A percentile compares a stretch with the other conserved stretches of the same genome.
Evolutionary conservation across 1,284 basidiomycete species (phyloP).

Genomic region (Cystobasidiaceae sp.): DNA sequence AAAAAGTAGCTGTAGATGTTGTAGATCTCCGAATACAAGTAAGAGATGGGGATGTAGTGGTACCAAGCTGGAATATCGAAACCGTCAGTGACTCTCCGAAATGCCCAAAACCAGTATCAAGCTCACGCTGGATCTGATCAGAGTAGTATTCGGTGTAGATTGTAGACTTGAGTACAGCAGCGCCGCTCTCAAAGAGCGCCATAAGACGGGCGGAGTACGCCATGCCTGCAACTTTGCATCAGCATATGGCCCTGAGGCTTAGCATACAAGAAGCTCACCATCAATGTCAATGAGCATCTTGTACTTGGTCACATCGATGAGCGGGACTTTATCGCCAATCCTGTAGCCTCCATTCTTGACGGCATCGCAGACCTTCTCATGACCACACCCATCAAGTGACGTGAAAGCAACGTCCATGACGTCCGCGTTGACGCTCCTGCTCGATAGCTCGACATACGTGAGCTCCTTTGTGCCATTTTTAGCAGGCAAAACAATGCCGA

Average conservation of each 20-base stretch:
- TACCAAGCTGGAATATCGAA: conserved; percentile 56
- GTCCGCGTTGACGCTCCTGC: conserved; percentile 59
- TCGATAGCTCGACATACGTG: conserved; percentile 3
- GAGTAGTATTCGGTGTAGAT: conserved; percentile 77
- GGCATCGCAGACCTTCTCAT: conserved; percentile 27
- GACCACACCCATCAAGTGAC: conserved; percentile 28
- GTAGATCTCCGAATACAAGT: conserved; percentile 80
- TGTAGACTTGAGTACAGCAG: conserved; percentile 79
- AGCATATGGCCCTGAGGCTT: conserved; percentile 44
- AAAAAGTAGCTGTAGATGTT: conserved; percentile 54
- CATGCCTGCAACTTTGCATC: conserved; percentile 84
- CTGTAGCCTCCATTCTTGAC: conserved; percentile 19
- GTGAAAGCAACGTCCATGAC: conserved; percentile 78
- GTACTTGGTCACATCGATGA: conserved; percentile 80
- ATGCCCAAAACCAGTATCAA: conserved; percentile 24
- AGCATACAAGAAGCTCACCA: conserved; percentile 52
- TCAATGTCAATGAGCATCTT: conserved; percentile 79
- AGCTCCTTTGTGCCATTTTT: neutral
- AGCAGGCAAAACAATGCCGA: conserved; percentile 7
- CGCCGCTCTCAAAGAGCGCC: conserved; percentile 76
- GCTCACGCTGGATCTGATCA: conserved; percentile 52
- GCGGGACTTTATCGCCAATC: conserved; percentile 54
- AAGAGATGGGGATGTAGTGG: conserved; percentile 84
- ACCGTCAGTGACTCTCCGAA: neutral
- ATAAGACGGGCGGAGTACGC: conserved; percentile 85